phyloP scores from a whole-genome alignment of 148 eudicot genomes.

The Rhododendron williamsianum region DNA sequence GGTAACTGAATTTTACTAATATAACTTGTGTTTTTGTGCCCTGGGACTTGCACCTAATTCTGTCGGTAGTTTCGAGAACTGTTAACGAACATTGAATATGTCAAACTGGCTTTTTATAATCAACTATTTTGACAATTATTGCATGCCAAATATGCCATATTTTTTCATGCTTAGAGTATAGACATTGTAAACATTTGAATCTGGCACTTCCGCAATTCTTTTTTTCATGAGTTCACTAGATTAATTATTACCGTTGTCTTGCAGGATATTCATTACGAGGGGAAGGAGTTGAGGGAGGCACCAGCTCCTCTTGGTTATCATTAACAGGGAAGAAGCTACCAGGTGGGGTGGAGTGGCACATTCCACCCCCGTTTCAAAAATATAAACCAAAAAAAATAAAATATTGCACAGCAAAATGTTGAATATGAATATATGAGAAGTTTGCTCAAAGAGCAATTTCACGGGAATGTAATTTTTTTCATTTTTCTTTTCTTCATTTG shows the following conservation, averaged over 20 bases:
- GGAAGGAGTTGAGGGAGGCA: constrained; percentile 60
- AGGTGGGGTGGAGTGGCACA: no score
- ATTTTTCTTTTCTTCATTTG: no score
- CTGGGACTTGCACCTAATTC: not conserved
- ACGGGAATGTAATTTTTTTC: no score
- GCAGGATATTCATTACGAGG: constrained; percentile 79
- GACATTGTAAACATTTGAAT: not conserved
- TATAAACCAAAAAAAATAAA: no score
- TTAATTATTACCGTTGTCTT: constrained; percentile 21
- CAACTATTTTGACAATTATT: not conserved
- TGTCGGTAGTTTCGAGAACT: not conserved
- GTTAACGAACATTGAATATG: not conserved
- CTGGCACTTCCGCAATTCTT: not conserved
- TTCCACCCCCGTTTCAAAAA: no score
- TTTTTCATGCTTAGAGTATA: not conserved
- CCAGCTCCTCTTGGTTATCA: constrained; percentile 83
- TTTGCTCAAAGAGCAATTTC: no score
- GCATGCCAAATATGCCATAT: not conserved
- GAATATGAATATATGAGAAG: no score
- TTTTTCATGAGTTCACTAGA: not conserved
- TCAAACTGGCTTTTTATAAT: not conserved
- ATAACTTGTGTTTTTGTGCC: not conserved
- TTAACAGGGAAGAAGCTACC: constrained; percentile 12
- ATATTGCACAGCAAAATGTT: no score
- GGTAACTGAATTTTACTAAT: not conserved